Evolutionary conservation across 2,329 filamentous ascomycete genomes (phyloP).

Genomic region (Hymenoscyphus scutula): DNA sequence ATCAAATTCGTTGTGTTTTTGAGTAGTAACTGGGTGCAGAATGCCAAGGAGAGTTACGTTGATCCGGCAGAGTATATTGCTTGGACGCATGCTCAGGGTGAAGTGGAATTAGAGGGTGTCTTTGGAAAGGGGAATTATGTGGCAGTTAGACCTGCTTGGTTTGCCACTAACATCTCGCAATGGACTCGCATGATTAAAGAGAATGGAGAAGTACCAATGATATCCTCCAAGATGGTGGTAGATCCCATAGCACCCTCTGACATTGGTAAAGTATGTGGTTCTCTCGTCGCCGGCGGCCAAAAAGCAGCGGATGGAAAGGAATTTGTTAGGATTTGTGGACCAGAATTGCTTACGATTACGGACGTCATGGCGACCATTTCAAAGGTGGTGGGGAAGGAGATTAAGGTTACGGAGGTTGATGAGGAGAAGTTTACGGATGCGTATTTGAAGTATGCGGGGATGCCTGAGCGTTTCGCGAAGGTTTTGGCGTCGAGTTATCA

Average conservation of each 20-base stretch:
- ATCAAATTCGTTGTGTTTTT: no score
- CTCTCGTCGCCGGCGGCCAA: neutral
- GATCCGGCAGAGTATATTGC: neutral
- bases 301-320: neutral
- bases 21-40: no score
- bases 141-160: neutral
- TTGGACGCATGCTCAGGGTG: neutral
- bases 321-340: neutral
- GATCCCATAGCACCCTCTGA: neutral
- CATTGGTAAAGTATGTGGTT: neutral
- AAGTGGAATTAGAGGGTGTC: neutral
- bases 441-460: neutral
- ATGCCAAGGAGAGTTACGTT: no score
- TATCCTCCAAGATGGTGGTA: neutral
- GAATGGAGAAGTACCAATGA: neutral
- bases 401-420: conserved; percentile 2
- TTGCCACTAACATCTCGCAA: neutral
- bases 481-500: neutral
- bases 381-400: neutral
- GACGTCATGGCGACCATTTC: neutral
- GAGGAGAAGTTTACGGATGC: neutral
- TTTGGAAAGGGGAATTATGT: neutral
- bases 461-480: neutral
- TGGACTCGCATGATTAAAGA: neutral
- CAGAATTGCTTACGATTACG: neutral